Conservation (phyloP, 73 alveolate species). For the Paramecium caudatum region DNA sequence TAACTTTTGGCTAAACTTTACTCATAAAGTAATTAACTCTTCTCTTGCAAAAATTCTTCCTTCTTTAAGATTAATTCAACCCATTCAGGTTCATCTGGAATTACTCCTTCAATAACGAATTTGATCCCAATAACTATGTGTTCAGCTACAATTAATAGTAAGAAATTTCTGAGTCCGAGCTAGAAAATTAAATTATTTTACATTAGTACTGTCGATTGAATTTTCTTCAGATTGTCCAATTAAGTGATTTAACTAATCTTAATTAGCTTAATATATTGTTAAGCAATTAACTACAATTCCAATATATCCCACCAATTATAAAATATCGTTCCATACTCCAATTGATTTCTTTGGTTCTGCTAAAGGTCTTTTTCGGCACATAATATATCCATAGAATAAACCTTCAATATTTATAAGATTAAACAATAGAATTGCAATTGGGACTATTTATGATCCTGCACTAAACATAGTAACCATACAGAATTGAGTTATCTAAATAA, state of each 20-base stretch:
- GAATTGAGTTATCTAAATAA: slow-evolving; percentile 2
- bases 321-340: slow-evolving; percentile 15
- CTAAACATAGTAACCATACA: slow-evolving; percentile 30
- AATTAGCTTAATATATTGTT: slow-evolving; percentile 11
- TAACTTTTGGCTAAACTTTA: too few species aligned
- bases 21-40: too few species aligned
- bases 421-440: neutral
- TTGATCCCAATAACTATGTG: slow-evolving; percentile 21
- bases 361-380: slow-evolving; percentile 16
- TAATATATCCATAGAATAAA: neutral
- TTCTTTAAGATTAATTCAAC: neutral
- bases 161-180: slow-evolving; percentile 25
- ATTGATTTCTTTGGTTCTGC: neutral
- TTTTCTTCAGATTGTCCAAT: neutral
- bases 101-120: slow-evolving; percentile 20
- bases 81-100: slow-evolving; percentile 43
- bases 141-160: neutral
- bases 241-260: neutral
- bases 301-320: slow-evolving; percentile 10
- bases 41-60: neutral
- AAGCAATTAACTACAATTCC: slow-evolving; percentile 7
- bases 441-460: neutral
- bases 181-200: neutral
- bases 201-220: neutral
- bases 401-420: slow-evolving; percentile 9